phyloP scores from a whole-genome alignment of 192 early-diverging fungal genomes.

The Entrophospora sp. region DNA sequence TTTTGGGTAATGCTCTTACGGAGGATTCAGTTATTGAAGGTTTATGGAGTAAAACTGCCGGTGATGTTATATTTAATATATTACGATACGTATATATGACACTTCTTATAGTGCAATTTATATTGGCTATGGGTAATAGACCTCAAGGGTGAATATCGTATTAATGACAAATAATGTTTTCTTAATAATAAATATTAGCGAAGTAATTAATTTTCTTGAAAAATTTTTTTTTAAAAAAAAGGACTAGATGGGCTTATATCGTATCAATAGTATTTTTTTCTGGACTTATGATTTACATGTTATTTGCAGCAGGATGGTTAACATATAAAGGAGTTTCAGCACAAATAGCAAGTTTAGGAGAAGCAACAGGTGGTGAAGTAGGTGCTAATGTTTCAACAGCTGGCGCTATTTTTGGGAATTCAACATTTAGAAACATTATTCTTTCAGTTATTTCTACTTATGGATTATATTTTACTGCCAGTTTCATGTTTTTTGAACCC shows the following conservation, averaged over 20 bases:
- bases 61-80: constrained; percentile 34
- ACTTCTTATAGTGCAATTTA: constrained; percentile 72
- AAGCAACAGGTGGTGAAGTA: not conserved
- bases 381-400: constrained; percentile 11
- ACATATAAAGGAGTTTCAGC: constrained; percentile 31
- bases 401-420: constrained; percentile 29
- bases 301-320: constrained; percentile 45
- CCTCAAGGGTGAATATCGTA: constrained; percentile 66
- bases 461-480: constrained; percentile 64
- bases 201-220: constrained; percentile 34
- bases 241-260: constrained; percentile 46
- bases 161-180: too few relatives aligned
- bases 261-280: constrained; percentile 39
- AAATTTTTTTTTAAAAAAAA: constrained; percentile 12
- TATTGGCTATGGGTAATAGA: constrained; percentile 86
- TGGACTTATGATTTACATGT: constrained; percentile 43
- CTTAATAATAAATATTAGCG: too few relatives aligned
- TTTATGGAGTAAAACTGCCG: constrained; percentile 32
- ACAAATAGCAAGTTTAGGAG: not conserved
- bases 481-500: constrained; percentile 61
- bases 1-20: constrained; percentile 53
- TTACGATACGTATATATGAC: constrained; percentile 57
- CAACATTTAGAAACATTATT: constrained; percentile 51
- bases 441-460: constrained; percentile 64
- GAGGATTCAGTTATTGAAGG: constrained; percentile 22